Base-by-base conservation (phyloP, 2,329 filamentous ascomycete genomes). In the Leptographium galeiforme region DNA sequence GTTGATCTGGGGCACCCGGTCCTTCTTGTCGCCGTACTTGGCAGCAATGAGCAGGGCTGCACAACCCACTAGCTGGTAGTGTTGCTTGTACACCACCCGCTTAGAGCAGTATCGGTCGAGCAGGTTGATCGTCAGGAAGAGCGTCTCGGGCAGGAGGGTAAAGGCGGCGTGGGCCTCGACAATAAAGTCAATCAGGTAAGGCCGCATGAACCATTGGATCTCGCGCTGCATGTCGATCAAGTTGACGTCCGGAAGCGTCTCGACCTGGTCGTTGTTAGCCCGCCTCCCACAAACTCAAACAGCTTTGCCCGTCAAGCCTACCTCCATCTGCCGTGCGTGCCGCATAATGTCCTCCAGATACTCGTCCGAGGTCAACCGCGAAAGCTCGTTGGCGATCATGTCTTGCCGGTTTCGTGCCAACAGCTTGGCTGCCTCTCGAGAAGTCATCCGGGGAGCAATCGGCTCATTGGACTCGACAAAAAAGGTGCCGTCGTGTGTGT, bases 171-270 rank as follows among this genome's bases (percentile, higher is more conserved):
- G 93, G 50, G 91, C 93, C 77, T 98, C 93, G 63, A 97, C 86
- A 61, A 98, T 80, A 72, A 98, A 98, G 73, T 98, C 93, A 66
- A 98, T 87, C 39, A 98, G 83, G 69, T 96, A 97, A 0, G 93
- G 93, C 63, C 93, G 78, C 93, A 98, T 98, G 72, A 94, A 97
- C 93, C 93, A 98, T 67, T 97, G 89, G 58, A 98, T 97, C 77
- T 98, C 93, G 60, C 90, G 89, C 71, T 98, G 93, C 70, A 97
- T 96, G 68, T 98, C 93, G 68, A 98, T 98, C 39, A 94, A 89
- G 68, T 91, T 91, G 67, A 95, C 91, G 69, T 98, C 93, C 52
- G 93, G 88, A 60, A 97, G 76, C 33, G 93, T 97, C 70, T 94
- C 86, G 63, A 84, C 79, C 78, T 80, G 51, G 49, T 19, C 38